These are phyloP conservation scores for Achaetomiella virescens DNA, from an alignment of 495 filamentous ascomycete genomes.

Conservation along the genomic window DNA sequence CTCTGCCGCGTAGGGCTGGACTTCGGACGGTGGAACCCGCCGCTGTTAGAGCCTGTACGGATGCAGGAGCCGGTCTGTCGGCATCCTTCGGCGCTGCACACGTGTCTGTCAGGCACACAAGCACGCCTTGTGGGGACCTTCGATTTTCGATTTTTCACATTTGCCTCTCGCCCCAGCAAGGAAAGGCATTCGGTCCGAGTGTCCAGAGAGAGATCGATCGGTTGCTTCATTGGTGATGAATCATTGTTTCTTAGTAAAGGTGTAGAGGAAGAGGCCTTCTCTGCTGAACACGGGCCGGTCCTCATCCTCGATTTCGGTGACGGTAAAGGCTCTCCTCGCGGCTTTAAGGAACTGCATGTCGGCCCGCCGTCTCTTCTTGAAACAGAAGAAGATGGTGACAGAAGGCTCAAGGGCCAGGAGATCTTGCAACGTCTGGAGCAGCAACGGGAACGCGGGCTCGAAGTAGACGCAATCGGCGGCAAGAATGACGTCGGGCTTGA, in stretches of 20 bases:
- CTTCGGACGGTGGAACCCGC: not conserved
- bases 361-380: conserved; percentile 77
- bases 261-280: conserved; percentile 59
- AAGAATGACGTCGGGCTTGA: conserved; percentile 69
- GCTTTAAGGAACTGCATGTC: conserved; percentile 67
- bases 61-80: not conserved
- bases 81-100: conserved; percentile 6
- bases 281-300: conserved; percentile 52
- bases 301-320: conserved; percentile 60
- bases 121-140: not conserved
- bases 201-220: not conserved
- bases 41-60: too few species aligned
- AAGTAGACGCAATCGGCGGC: conserved; percentile 98
- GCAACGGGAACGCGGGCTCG: conserved; percentile 84
- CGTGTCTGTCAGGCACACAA: not conserved
- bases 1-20: conserved; percentile 7
- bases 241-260: conserved; percentile 45
- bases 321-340: conserved; percentile 56
- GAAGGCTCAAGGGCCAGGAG: conserved; percentile 47
- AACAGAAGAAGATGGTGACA: conserved; percentile 86
- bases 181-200: conserved; percentile 2
- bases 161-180: not conserved
- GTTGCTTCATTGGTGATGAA: not conserved
- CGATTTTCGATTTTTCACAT: not conserved
- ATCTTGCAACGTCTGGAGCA: conserved; percentile 69